Conservation (phyloP, 768 basidiomycete species). For the Tylopilus felleus region DNA sequence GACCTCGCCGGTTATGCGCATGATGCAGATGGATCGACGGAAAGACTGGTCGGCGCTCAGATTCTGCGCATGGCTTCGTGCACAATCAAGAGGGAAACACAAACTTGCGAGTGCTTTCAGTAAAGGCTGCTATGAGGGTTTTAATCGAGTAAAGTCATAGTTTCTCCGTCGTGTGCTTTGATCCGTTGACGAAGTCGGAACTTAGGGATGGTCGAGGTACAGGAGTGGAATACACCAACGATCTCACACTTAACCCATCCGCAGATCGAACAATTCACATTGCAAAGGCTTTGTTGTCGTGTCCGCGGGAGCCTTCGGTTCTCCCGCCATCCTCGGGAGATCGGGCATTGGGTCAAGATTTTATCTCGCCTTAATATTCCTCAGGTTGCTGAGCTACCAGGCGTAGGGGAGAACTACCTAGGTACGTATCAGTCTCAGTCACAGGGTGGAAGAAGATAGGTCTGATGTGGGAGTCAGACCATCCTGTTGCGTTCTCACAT, state of each 20-base stretch:
- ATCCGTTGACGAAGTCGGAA: background rate
- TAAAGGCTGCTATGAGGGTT: constrained; percentile 45
- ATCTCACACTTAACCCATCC: constrained; percentile 18
- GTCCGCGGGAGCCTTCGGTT: constrained; percentile 53
- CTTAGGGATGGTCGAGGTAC: constrained; percentile 33
- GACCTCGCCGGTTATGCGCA: background rate
- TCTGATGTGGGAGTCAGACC: constrained; percentile 21
- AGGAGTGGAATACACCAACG: constrained; percentile 51
- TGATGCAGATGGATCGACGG: constrained; percentile 49
- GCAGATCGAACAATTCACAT: constrained; percentile 22
- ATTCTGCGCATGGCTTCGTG: constrained; percentile 50
- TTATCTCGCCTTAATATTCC: constrained; percentile 47
- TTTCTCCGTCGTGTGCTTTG: background rate
- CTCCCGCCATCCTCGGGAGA: constrained; percentile 53
- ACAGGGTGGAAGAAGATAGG: background rate
- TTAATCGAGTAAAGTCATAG: constrained; percentile 42
- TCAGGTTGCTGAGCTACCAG: constrained; percentile 60
- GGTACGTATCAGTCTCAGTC: constrained; percentile 30
- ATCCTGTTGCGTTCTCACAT: constrained; percentile 26
- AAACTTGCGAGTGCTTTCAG: constrained; percentile 41
- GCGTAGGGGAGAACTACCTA: constrained; percentile 68
- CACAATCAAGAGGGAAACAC: constrained; percentile 44
- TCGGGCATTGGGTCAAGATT: constrained; percentile 65
- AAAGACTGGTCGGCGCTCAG: constrained; percentile 52
- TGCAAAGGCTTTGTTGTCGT: constrained; percentile 47